Percentiles rank a stretch among this genome's conserved stretches.
Evolutionary conservation across 2,329 filamentous ascomycete species (phyloP).

Genomic region (Ambrosiella cleistominuta): DNA sequence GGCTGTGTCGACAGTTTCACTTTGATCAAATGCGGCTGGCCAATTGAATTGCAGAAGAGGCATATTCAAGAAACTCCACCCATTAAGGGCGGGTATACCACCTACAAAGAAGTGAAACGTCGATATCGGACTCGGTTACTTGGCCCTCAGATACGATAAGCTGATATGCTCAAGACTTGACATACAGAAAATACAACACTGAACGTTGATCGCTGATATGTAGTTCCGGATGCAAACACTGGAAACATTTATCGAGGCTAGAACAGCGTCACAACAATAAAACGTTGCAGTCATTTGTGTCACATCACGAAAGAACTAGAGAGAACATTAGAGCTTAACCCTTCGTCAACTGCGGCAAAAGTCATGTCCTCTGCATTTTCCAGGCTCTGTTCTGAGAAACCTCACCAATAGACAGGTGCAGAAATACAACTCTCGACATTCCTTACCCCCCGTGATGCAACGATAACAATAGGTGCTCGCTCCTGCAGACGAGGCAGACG

Average conservation of each 20-base stretch:
- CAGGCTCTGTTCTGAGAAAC: background rate
- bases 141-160: background rate
- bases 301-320: background rate
- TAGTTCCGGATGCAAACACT: background rate
- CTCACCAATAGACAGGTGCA: background rate
- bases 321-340: background rate
- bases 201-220: background rate
- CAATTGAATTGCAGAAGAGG: background rate
- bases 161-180: background rate
- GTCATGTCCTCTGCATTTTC: background rate
- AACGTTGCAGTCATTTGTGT: background rate
- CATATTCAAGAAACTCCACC: background rate
- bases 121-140: background rate
- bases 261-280: background rate
- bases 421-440: background rate
- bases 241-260: background rate
- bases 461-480: background rate
- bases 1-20: background rate
- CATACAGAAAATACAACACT: background rate
- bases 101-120: background rate
- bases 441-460: background rate
- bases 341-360: background rate
- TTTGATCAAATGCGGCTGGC: background rate
- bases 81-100: constrained; percentile 1
- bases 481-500: background rate